phyloP scores from a whole-genome alignment of 805 yeast species.

The Metschnikowia continentalis region DNA sequence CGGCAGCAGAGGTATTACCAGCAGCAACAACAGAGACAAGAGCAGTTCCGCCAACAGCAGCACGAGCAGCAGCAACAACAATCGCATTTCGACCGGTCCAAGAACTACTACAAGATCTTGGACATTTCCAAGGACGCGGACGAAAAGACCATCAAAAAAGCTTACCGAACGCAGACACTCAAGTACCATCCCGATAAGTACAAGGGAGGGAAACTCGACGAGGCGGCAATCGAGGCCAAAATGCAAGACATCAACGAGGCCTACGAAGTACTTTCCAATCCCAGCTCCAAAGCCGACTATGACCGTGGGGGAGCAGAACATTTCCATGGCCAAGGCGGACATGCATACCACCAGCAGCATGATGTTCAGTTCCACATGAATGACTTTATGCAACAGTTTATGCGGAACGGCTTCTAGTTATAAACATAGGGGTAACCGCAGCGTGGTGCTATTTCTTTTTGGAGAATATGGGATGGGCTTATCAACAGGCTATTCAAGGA shows the following conservation, averaged over 20 bases:
- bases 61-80: slow-evolving; percentile 33
- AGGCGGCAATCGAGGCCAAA: slow-evolving; percentile 68
- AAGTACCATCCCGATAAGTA: slow-evolving; percentile 92
- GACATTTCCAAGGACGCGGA: slow-evolving; percentile 67
- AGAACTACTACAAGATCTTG: slow-evolving; percentile 77
- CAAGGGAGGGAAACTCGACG: slow-evolving; percentile 57
- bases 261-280: slow-evolving; percentile 75
- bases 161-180: slow-evolving; percentile 73
- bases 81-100: slow-evolving; percentile 36
- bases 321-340: slow-evolving; percentile 8
- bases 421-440: not conserved
- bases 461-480: no score
- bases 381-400: slow-evolving; percentile 18
- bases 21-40: slow-evolving; percentile 33
- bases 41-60: slow-evolving; percentile 40
- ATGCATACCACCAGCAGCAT: slow-evolving; percentile 6
- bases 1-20: slow-evolving; percentile 26
- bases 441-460: not conserved
- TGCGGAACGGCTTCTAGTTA: slow-evolving; percentile 1
- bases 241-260: slow-evolving; percentile 95
- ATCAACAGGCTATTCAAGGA: no score
- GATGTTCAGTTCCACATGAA: slow-evolving; percentile 12
- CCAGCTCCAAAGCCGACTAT: slow-evolving; percentile 58
- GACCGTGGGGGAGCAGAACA: slow-evolving; percentile 45
- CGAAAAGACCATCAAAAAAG: slow-evolving; percentile 69